Base-by-base conservation (phyloP, 352 stramenopile species). In the Globisporangium uncinulatum region DNA sequence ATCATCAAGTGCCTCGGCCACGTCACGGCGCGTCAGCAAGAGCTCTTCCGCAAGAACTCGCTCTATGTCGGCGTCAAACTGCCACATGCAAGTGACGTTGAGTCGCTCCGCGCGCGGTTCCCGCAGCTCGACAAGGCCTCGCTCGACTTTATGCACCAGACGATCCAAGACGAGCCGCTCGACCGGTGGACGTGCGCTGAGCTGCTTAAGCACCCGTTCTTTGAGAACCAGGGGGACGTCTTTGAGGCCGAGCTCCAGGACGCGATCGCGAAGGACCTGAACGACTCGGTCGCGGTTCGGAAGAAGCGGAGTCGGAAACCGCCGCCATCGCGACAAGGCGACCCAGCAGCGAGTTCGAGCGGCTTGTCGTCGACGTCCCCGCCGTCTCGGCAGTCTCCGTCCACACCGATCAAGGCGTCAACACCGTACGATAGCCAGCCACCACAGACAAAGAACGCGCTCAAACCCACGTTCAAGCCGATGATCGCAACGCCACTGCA, bases 1-100 rank as follows among this genome's bases (percentile, higher is more conserved):
- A 94, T 94, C 56, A 89, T 92, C 53, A 79, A 80, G 15, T 92
- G 81, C 56, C 69, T 92, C 7, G 84, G 84, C 1, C 59, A 63
- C 43, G 74, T 94, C 20, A 94, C 83, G 1, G 70, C 81, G 6
- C 70, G 82, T 5, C 83, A 94, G 41, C 79, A 90, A 20, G 82
- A 94, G 42, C 72, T 94, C 10, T 94, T 94, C 63, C 72, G 73
- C 9, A 91, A 90, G 56, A 94, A 92, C 54, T 74, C 81, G 32
- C 67, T 94, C 0, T 94, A 92, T 56, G 72, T 89, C 6, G 83
- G 83, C 20, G 79, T 94, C 46, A 91, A 93, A 57, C 55, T 93
- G 9, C 80, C 83, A 0, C 66, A 85, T 21, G 55, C 78, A 3
- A 73, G 63, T 0, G 74, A 89, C 13, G 59, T 79, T 4, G 83